A percentile compares a stretch with the other conserved stretches of the same genome.
Evolutionary conservation across 2,329 filamentous ascomycete genomes (phyloP).

Genomic region (Fusarium gaditjirri): DNA sequence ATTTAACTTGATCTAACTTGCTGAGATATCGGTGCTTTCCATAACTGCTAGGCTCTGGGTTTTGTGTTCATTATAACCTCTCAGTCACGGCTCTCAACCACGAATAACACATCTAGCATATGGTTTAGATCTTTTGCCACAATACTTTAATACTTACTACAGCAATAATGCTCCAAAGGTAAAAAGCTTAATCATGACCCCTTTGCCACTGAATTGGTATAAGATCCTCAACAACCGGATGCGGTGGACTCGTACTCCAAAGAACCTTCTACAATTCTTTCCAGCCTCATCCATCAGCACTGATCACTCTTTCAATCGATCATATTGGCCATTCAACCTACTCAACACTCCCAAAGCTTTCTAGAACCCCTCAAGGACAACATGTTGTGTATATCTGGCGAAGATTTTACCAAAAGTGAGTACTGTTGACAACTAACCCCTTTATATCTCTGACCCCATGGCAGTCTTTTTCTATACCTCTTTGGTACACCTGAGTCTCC

Average conservation of each 20-base stretch:
- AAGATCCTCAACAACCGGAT: neutral
- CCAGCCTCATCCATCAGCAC: neutral
- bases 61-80: neutral
- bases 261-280: too few relatives aligned
- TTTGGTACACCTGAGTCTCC: neutral
- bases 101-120: neutral
- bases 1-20: neutral
- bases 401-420: neutral
- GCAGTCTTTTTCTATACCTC: neutral
- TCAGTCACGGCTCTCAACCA: neutral
- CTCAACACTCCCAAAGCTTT: neutral
- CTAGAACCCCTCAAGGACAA: fast-evolving
- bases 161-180: neutral
- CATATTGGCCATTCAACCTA: neutral
- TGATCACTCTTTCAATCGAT: neutral
- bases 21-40: neutral
- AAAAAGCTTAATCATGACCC: neutral
- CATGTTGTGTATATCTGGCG: neutral
- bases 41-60: neutral
- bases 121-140: fast-evolving
- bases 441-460: neutral
- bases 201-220: neutral
- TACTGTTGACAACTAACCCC: too few relatives aligned
- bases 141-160: neutral
- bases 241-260: neutral